A percentile compares a stretch with the other conserved stretches of the same genome.
These are phyloP conservation scores for Combretum micranthum DNA, from an alignment of 345 rosid genomes.

Conservation along the genomic window DNA sequence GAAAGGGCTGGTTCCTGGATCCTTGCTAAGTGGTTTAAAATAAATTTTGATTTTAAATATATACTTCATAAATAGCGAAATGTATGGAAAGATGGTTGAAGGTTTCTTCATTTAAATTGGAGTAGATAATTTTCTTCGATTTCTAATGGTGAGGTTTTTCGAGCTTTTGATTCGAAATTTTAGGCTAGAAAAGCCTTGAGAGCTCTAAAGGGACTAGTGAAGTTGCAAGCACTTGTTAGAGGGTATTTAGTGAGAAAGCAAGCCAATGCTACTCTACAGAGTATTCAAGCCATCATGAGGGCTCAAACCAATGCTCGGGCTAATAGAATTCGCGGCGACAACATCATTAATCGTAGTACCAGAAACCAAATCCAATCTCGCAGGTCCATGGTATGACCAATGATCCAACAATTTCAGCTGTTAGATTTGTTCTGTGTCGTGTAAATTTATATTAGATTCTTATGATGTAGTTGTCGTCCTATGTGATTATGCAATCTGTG, in stretches of 20 bases:
- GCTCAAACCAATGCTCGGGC: slow-evolving; percentile 54
- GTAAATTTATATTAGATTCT: not conserved
- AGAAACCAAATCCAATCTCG: slow-evolving; percentile 38
- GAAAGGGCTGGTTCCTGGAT: too few relatives aligned
- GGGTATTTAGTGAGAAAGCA: slow-evolving; percentile 74
- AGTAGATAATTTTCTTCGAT: not conserved
- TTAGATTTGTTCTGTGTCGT: not conserved
- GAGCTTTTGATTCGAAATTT: not conserved
- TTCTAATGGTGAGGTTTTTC: not conserved
- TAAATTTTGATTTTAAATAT: too few relatives aligned
- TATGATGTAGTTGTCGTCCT: not conserved
- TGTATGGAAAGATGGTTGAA: too few relatives aligned
- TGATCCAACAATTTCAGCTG: not conserved
- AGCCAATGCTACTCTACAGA: slow-evolving; percentile 46
- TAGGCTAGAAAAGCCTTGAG: slow-evolving; percentile 78
- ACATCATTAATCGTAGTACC: slow-evolving; percentile 15
- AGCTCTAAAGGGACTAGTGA: slow-evolving; percentile 76
- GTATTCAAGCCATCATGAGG: slow-evolving; percentile 74
- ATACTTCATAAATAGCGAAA: too few relatives aligned
- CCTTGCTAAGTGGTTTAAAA: too few relatives aligned
- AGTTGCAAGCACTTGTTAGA: slow-evolving; percentile 72
- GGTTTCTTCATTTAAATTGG: too few relatives aligned
- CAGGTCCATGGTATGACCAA: slow-evolving; percentile 36
- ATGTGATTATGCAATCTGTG: not conserved
- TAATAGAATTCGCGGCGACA: slow-evolving; percentile 34